Evolutionary conservation across 108 stramenopile species (phyloP).

Genomic region (Discostella pseudostelligera): DNA sequence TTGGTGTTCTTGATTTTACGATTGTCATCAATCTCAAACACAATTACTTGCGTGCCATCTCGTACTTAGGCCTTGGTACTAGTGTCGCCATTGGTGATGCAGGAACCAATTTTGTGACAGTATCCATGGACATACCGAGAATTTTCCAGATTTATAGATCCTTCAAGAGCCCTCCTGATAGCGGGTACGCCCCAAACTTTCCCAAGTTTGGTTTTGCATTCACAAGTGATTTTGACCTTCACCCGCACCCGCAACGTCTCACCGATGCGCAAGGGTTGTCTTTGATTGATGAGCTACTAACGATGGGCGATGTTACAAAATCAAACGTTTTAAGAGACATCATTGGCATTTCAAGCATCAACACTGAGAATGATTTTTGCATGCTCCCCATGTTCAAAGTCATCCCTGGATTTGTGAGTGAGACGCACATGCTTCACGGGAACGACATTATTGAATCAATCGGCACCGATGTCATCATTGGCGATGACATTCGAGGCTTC

Average conservation of each 20-base stretch:
- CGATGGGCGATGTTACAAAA: constrained; percentile 2
- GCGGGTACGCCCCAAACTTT: constrained; percentile 11
- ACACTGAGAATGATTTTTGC: constrained; percentile 11
- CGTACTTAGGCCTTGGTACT: not conserved
- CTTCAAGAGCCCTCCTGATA: not conserved
- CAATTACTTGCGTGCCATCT: not conserved
- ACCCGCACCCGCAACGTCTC: constrained; percentile 24
- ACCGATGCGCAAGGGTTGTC: constrained; percentile 21
- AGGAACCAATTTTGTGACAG: constrained; percentile 15
- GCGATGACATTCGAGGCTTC: constrained; percentile 21
- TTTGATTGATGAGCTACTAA: constrained; percentile 16
- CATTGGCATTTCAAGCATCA: constrained; percentile 14
- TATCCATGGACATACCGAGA: constrained; percentile 10
- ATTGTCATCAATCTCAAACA: not conserved
- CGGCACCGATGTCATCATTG: constrained; percentile 15
- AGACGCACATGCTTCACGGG: constrained; percentile 15
- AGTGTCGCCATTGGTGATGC: constrained; percentile 30
- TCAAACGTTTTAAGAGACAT: constrained; percentile 20
- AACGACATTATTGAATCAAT: constrained; percentile 9
- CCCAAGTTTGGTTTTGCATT: constrained; percentile 23
- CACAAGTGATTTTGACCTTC: constrained; percentile 20
- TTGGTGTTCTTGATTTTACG: not conserved
- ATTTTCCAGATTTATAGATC: constrained; percentile 32
- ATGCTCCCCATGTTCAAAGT: constrained; percentile 24
- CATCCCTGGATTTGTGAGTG: constrained; percentile 18